A percentile compares a stretch with the other conserved stretches of the same genome.
These are phyloP conservation scores for Penicillium macrosclerotiorum DNA, from an alignment of 495 filamentous ascomycete genomes.

Conservation along the genomic window DNA sequence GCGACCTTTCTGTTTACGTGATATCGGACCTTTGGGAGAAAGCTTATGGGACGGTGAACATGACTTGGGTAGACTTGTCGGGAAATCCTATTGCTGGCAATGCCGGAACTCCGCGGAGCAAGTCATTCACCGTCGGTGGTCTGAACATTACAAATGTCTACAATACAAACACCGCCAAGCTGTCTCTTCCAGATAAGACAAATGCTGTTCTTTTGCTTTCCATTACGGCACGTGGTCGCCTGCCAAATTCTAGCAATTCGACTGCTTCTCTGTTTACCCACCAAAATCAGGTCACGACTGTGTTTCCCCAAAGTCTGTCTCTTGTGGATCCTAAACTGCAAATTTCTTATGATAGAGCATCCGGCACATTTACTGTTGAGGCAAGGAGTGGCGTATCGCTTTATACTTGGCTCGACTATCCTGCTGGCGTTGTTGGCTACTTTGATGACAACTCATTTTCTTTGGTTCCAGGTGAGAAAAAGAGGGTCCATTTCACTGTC, in stretches of 20 bases:
- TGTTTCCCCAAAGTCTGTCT: conserved; percentile 48
- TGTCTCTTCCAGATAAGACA: conserved; percentile 33
- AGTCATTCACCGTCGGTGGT: conserved; percentile 53
- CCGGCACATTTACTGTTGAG: conserved; percentile 52
- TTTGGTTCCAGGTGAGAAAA: conserved; percentile 52
- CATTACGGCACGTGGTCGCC: conserved; percentile 49
- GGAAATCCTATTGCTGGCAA: conserved; percentile 32
- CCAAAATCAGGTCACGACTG: conserved; percentile 54
- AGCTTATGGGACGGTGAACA: conserved; percentile 29
- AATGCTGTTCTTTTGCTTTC: conserved; percentile 56
- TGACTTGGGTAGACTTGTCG: conserved; percentile 42
- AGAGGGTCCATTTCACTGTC: conserved; percentile 46
- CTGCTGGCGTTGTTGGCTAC: conserved; percentile 53
- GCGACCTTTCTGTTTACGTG: conserved; percentile 57
- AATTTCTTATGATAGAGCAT: conserved; percentile 37
- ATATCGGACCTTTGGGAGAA: conserved; percentile 46
- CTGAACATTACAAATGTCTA: conserved; percentile 61
- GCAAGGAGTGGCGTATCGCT: conserved; percentile 58
- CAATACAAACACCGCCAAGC: conserved; percentile 35
- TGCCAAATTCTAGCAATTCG: conserved; percentile 54
- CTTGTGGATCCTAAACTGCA: conserved; percentile 56
- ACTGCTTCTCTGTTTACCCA: conserved; percentile 50
- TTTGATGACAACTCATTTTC: conserved; percentile 64
- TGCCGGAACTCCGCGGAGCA: conserved; percentile 27
- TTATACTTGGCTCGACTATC: conserved; percentile 67